These are phyloP conservation scores for Avena eriantha DNA, from an alignment of 176 grass and related monocot species.

Conservation along the genomic window DNA sequence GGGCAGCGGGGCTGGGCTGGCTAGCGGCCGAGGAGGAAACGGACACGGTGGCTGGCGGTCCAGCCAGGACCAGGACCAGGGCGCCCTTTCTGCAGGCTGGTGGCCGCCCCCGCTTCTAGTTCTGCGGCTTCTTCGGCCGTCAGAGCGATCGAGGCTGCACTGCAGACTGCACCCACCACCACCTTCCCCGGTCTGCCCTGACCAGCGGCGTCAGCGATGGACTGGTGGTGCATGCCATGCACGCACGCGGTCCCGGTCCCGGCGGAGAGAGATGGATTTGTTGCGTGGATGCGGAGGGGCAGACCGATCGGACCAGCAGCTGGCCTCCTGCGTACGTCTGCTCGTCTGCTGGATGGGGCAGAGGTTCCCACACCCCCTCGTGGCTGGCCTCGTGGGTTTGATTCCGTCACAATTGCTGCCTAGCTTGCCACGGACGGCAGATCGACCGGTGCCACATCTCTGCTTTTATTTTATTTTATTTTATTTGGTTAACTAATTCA, in stretches of 20 bases:
- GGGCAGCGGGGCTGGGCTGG: neutral
- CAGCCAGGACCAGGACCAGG: neutral
- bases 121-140: neutral
- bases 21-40: slow-evolving; percentile 15
- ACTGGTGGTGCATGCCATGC: neutral
- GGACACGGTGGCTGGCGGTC: neutral
- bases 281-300: neutral
- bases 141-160: neutral
- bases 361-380: no score
- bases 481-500: no score
- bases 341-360: no score
- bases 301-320: no score
- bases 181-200: slow-evolving; percentile 31
- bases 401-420: no score
- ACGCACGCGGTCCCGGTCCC: no score
- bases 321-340: no score
- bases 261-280: neutral
- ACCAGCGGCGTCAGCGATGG: neutral
- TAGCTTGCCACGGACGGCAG: no score
- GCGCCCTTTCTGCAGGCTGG: slow-evolving; percentile 19
- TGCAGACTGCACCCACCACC: slow-evolving; percentile 28
- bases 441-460: no score
- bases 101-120: slow-evolving; percentile 23
- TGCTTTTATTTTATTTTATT: no score
- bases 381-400: no score